Conservation (phyloP, 139 green algal genomes). For the Zygnema circumcarinatum region DNA sequence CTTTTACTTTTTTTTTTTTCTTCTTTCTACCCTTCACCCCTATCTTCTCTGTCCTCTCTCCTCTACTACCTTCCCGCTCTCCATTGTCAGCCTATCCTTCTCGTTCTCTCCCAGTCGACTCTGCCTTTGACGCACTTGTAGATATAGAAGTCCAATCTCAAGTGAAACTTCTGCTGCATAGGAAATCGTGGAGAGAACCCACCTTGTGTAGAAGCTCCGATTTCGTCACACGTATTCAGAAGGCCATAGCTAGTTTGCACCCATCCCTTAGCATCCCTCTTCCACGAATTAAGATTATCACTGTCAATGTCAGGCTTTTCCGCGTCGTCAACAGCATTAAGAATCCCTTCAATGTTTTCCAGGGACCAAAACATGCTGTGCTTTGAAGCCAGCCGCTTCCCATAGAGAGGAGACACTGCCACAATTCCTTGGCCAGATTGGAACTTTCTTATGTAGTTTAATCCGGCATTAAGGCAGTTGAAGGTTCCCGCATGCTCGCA, state of each 20-base stretch:
- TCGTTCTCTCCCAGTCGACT: too few relatives aligned
- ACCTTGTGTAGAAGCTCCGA: too few relatives aligned
- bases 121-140: too few relatives aligned
- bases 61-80: not conserved
- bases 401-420: constrained; percentile 11
- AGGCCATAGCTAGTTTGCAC: not conserved
- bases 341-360: not conserved
- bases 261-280: not conserved
- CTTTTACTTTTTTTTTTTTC: too few relatives aligned
- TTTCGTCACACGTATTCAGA: too few relatives aligned
- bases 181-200: too few relatives aligned
- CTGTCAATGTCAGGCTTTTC: constrained; percentile 11
- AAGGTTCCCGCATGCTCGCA: constrained; percentile 24
- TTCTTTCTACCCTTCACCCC: too few relatives aligned
- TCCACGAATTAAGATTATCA: not conserved
- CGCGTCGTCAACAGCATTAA: constrained; percentile 26
- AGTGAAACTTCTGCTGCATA: too few relatives aligned
- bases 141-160: too few relatives aligned
- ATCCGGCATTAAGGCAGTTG: constrained; percentile 9
- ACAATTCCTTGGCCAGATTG: constrained; percentile 8
- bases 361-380: constrained; percentile 31
- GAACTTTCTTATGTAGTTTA: not conserved
- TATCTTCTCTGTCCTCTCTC: too few relatives aligned
- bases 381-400: not conserved
- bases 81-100: too few relatives aligned